A percentile compares a stretch with the other conserved stretches of the same genome.
Evolutionary conservation across 768 basidiomycete species (phyloP).

Genomic region (Rhizopogon vulgaris): DNA sequence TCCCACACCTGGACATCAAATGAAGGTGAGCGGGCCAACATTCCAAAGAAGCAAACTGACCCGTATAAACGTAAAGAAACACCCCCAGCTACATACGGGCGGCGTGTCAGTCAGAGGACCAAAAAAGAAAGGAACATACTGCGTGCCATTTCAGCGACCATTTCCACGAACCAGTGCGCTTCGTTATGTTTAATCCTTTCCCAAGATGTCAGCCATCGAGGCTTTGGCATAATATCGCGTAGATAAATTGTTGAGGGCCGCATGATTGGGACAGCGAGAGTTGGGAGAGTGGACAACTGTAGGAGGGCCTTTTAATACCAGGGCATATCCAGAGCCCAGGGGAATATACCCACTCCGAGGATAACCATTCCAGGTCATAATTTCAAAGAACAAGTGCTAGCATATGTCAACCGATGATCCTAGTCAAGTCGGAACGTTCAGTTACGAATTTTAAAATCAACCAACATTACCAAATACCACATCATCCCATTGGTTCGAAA

Average conservation of each 20-base stretch:
- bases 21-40: neutral
- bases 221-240: conserved; percentile 36
- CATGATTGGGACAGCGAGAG: conserved; percentile 10
- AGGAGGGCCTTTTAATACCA: neutral
- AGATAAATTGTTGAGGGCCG: conserved; percentile 28
- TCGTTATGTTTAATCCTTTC: conserved; percentile 41
- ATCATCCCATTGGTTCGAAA: no score
- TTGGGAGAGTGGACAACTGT: neutral
- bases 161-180: conserved; percentile 50
- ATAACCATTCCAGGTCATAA: neutral
- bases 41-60: conserved; percentile 18
- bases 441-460: no score
- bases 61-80: conserved; percentile 55
- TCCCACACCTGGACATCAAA: conserved; percentile 39
- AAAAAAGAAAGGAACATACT: neutral
- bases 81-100: conserved; percentile 49
- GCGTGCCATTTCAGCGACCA: conserved; percentile 56
- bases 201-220: conserved; percentile 39
- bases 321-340: neutral
- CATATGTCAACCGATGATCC: no score
- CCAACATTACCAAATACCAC: no score
- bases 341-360: neutral
- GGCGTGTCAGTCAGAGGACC: conserved; percentile 4
- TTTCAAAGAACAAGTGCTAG: no score
- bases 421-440: no score